phyloP scores from a whole-genome alignment of 306 rosid species.

The Herpetospermum pedunculosum region DNA sequence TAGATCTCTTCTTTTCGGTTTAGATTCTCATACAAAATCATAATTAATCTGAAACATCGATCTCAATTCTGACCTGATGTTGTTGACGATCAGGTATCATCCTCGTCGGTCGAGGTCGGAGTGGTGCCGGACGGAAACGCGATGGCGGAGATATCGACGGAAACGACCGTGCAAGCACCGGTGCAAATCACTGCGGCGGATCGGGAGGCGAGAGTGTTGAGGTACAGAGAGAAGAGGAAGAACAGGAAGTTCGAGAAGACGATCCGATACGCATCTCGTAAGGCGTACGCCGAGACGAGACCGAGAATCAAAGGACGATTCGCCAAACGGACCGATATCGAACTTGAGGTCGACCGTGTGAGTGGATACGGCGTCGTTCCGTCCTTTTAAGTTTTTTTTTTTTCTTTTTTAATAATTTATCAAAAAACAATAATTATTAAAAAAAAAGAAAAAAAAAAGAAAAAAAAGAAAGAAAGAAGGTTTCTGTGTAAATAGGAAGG shows the following conservation, averaged over 20 bases:
- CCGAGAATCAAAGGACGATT: conserved; percentile 95
- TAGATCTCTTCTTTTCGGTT: too few relatives aligned
- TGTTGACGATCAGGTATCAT: conserved; percentile 44
- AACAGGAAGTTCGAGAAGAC: conserved; percentile 94
- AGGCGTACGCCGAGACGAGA: conserved; percentile 90
- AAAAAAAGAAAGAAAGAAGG: neutral
- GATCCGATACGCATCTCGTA: conserved; percentile 84
- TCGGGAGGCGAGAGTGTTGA: conserved; percentile 80
- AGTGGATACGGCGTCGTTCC: conserved; percentile 88
- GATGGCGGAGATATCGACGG: conserved; percentile 39
- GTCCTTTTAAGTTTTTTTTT: conserved; percentile 18
- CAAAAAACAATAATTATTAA: neutral
- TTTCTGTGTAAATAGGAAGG: neutral
- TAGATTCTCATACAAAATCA: too few relatives aligned
- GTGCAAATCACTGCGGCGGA: conserved; percentile 63
- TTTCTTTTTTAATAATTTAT: neutral
- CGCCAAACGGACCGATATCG: conserved; percentile 58
- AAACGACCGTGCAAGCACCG: conserved; percentile 17
- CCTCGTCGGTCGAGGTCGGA: conserved; percentile 73
- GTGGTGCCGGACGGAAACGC: conserved; percentile 69
- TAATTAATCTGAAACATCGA: neutral
- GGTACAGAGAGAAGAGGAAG: conserved; percentile 98
- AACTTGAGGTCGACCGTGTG: conserved; percentile 35
- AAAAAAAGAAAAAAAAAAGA: neutral
- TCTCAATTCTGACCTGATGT: neutral